Percentiles rank a stretch among this genome's conserved stretches.
phyloP scores from a whole-genome alignment of 192 early-diverging fungal species.

The Podila clonocystis region DNA sequence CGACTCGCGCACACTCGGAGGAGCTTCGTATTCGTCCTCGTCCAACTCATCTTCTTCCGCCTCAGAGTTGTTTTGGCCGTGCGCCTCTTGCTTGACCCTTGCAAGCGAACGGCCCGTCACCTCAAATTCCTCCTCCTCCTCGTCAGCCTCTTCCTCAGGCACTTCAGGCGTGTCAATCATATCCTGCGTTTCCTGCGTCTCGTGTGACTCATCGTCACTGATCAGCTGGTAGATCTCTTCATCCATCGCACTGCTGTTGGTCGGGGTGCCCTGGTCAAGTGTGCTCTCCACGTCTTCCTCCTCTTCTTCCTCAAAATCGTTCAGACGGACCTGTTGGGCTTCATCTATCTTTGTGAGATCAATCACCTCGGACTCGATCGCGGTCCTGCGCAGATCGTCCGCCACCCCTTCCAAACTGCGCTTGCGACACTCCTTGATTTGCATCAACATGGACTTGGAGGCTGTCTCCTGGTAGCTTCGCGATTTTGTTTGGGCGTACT shows the following conservation, averaged over 20 bases:
- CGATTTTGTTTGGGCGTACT: slow-evolving; percentile 46
- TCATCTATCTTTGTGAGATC: slow-evolving; percentile 52
- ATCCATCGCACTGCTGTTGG: not conserved
- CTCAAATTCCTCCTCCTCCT: slow-evolving; percentile 51
- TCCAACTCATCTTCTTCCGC: slow-evolving; percentile 38
- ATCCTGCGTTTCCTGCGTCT: slow-evolving; percentile 1
- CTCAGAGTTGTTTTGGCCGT: slow-evolving; percentile 24
- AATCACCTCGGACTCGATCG: slow-evolving; percentile 26
- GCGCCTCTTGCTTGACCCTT: slow-evolving; percentile 4
- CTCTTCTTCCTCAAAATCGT: slow-evolving; percentile 12
- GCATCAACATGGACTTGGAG: slow-evolving; percentile 18
- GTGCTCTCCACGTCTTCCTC: not conserved
- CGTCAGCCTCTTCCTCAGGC: slow-evolving; percentile 46
- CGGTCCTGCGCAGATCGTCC: slow-evolving; percentile 19
- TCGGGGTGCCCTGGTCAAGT: not conserved
- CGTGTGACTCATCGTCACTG: not conserved
- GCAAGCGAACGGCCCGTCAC: not conserved
- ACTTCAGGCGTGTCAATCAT: slow-evolving; percentile 9
- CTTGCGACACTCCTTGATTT: slow-evolving; percentile 34
- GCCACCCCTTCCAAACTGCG: slow-evolving; percentile 37
- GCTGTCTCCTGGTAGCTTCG: slow-evolving; percentile 39
- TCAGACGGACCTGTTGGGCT: slow-evolving; percentile 18
- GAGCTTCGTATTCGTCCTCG: slow-evolving; percentile 24
- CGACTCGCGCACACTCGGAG: not conserved
- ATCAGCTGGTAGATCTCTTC: not conserved